A percentile compares a stretch with the other conserved stretches of the same genome.
These are phyloP conservation scores for Incumbomyces lentus DNA, from an alignment of 2,329 filamentous ascomycete species.

Conservation along the genomic window DNA sequence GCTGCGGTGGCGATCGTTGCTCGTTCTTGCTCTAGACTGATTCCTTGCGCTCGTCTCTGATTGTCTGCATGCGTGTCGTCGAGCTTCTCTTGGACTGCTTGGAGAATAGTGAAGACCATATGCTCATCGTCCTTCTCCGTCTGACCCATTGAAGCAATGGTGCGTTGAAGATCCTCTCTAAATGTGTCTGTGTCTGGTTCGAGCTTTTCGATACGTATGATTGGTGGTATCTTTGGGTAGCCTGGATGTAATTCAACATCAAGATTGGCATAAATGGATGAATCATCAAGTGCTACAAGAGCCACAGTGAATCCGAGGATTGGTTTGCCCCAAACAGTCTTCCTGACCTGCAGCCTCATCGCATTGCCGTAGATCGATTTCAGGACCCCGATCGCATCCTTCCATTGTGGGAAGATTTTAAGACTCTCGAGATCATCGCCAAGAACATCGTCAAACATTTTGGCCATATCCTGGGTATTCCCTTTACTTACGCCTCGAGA, in stretches of 20 bases:
- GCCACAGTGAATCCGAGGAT: slow-evolving; percentile 1
- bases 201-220: slow-evolving; percentile 16
- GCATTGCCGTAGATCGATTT: slow-evolving; percentile 4
- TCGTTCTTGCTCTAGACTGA: slow-evolving; percentile 20
- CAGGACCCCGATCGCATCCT: neutral
- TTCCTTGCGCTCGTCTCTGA: neutral
- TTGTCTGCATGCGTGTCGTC: neutral
- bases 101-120: slow-evolving; percentile 4
- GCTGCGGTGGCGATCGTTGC: slow-evolving; percentile 11
- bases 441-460: slow-evolving; percentile 3
- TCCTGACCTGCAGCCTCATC: neutral
- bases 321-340: slow-evolving; percentile 3
- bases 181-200: slow-evolving; percentile 10
- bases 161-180: slow-evolving; percentile 9
- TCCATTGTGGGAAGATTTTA: neutral
- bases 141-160: slow-evolving; percentile 12
- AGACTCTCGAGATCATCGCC: neutral
- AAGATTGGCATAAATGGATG: slow-evolving; percentile 16
- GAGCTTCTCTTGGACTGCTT: neutral
- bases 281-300: slow-evolving; percentile 12
- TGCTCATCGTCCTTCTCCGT: slow-evolving; percentile 6
- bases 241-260: slow-evolving; percentile 19
- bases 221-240: slow-evolving; percentile 19
- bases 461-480: slow-evolving; percentile 1
- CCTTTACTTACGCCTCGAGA: slow-evolving; percentile 1